phyloP scores from a whole-genome alignment of 306 rosid species.

The Hippophae gyantsensis region DNA sequence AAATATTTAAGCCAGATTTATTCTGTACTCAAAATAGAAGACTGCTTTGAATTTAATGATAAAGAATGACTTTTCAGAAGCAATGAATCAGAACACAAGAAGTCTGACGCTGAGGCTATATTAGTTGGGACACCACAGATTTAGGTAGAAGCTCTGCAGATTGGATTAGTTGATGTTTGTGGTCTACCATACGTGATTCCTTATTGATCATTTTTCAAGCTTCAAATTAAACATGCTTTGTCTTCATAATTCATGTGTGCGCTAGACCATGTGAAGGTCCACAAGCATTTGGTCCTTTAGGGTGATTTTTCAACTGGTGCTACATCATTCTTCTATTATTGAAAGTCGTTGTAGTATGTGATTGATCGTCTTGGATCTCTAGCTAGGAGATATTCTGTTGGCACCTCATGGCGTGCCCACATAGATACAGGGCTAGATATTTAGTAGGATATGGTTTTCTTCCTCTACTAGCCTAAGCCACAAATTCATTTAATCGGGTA shows the following conservation, averaged over 20 bases:
- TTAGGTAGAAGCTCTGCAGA: constrained; percentile 73
- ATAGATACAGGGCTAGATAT: constrained; percentile 11
- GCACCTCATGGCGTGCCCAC: constrained; percentile 18
- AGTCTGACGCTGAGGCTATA: constrained; percentile 28
- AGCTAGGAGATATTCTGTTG: too few species aligned
- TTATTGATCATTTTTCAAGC: constrained; percentile 35
- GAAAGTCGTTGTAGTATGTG: constrained; percentile 21
- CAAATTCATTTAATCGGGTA: constrained; percentile 33
- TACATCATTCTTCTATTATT: constrained; percentile 27
- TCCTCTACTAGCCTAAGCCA: constrained; percentile 13
- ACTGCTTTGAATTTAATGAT: constrained; percentile 40
- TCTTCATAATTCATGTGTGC: constrained; percentile 22
- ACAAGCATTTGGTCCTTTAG: constrained; percentile 17
- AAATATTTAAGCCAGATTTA: constrained; percentile 50
- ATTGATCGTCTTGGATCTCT: neutral
- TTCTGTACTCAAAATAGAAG: constrained; percentile 54
- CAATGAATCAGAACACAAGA: constrained; percentile 29
- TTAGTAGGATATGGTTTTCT: constrained; percentile 23
- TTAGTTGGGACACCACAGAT: constrained; percentile 37
- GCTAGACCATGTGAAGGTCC: constrained; percentile 19
- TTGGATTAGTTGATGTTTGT: constrained; percentile 49
- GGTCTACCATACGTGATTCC: constrained; percentile 92
- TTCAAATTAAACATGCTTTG: constrained; percentile 20
- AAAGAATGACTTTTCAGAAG: constrained; percentile 67
- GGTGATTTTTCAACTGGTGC: constrained; percentile 18